Conservation (phyloP, 2,329 filamentous ascomycete genomes). For the Helotiales sp. region DNA sequence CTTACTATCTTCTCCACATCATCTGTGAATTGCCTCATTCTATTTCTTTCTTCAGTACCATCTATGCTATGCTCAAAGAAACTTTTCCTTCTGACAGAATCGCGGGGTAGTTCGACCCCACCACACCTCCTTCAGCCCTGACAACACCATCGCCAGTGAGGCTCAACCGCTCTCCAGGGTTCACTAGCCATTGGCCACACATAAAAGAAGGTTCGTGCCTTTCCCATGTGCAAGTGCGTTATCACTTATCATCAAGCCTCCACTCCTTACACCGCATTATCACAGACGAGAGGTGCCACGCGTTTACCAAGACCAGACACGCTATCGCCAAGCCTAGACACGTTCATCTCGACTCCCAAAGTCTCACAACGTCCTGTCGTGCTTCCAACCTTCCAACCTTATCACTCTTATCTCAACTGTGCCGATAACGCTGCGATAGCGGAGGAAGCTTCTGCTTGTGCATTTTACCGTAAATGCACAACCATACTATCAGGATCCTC, state of each 20-base stretch:
- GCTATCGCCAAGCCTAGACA: too few species aligned
- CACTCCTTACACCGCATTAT: neutral
- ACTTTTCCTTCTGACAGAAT: neutral
- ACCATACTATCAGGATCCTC: slow-evolving; percentile 89
- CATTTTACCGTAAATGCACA: slow-evolving; percentile 69
- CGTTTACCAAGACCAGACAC: too few species aligned
- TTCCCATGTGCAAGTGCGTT: neutral
- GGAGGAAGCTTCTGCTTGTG: neutral
- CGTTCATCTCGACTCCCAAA: neutral
- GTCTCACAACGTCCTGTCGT: neutral
- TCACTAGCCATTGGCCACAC: slow-evolving; percentile 4
- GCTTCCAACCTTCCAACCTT: neutral
- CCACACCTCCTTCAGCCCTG: neutral
- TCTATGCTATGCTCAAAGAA: neutral
- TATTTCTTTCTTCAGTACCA: neutral
- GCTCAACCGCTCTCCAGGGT: slow-evolving; percentile 1
- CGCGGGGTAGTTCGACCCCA: slow-evolving; percentile 16
- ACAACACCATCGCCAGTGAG: slow-evolving; percentile 7
- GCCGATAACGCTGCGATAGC: neutral
- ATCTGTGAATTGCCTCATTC: neutral
- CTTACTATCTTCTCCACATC: neutral
- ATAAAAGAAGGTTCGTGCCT: too few species aligned
- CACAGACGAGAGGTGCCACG: neutral
- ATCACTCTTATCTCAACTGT: neutral
- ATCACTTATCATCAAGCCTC: neutral